Evolutionary conservation across 768 basidiomycete species (phyloP).

Genomic region (Phaeotremella skinneri): DNA sequence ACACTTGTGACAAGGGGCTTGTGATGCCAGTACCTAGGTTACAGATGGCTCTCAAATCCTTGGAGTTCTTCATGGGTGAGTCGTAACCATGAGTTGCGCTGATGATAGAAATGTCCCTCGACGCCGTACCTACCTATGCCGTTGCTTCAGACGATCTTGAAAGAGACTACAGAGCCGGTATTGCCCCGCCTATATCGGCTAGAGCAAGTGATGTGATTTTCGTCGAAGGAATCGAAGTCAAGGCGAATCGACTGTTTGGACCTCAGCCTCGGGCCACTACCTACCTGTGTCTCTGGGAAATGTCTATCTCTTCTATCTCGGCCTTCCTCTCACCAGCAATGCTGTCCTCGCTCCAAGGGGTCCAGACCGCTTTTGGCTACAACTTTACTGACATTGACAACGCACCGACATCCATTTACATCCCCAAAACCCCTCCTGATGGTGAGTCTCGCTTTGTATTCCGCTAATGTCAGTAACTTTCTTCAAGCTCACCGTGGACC

Average conservation of each 20-base stretch:
- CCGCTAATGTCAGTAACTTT: slow-evolving; percentile 67
- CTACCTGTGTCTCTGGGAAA: slow-evolving; percentile 92
- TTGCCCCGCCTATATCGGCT: slow-evolving; percentile 17
- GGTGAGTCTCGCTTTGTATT: slow-evolving; percentile 56
- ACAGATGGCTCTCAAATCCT: slow-evolving; percentile 71
- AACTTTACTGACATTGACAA: slow-evolving; percentile 77
- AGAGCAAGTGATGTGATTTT: slow-evolving; percentile 51
- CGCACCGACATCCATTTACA: slow-evolving; percentile 64
- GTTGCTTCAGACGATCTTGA: slow-evolving; percentile 55
- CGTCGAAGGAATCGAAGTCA: slow-evolving; percentile 66
- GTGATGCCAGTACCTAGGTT: slow-evolving; percentile 64
- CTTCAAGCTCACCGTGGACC: slow-evolving; percentile 63
- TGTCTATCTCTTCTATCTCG: slow-evolving; percentile 66
- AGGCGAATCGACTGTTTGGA: slow-evolving; percentile 83
- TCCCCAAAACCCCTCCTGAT: slow-evolving; percentile 68
- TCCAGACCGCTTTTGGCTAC: slow-evolving; percentile 61
- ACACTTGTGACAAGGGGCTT: slow-evolving; percentile 53
- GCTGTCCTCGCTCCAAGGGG: slow-evolving; percentile 57
- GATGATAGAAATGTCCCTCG: slow-evolving; percentile 70
- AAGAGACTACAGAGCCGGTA: slow-evolving; percentile 37
- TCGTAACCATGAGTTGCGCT: background rate
- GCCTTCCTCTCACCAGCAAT: slow-evolving; percentile 61
- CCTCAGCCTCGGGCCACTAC: slow-evolving; percentile 77
- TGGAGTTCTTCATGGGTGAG: slow-evolving; percentile 86
- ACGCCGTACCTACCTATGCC: slow-evolving; percentile 63